Percentiles rank a stretch among this genome's conserved stretches.
Evolutionary conservation across 2,329 filamentous ascomycete species (phyloP).

Genomic region (Alternaria burnsii): DNA sequence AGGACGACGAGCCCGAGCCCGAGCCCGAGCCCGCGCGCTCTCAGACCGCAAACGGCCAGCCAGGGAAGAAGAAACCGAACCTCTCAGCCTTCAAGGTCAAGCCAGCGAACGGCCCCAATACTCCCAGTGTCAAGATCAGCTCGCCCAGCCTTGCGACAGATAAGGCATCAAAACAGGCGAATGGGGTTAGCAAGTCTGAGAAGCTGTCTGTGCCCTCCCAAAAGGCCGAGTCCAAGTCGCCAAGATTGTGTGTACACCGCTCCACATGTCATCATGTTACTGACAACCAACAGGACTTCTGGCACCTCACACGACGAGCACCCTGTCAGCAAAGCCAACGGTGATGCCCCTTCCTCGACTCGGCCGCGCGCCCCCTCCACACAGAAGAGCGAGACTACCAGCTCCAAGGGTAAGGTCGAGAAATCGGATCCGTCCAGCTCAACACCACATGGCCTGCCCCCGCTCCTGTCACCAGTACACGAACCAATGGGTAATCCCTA

Average conservation of each 20-base stretch:
- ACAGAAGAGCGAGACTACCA: conserved; percentile 52
- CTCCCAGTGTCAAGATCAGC: conserved; percentile 42
- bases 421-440: conserved; percentile 39
- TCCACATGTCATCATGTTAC: background rate
- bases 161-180: conserved; percentile 33
- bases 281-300: conserved; percentile 32
- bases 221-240: conserved; percentile 26
- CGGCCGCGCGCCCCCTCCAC: conserved; percentile 24
- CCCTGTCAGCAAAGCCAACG: conserved; percentile 26
- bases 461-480: conserved; percentile 50
- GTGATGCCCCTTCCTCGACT: conserved; percentile 17
- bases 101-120: conserved; percentile 49
- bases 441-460: conserved; percentile 51
- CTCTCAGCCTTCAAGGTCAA: conserved; percentile 69
- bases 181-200: conserved; percentile 36
- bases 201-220: conserved; percentile 23
- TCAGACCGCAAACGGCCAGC: conserved; percentile 44
- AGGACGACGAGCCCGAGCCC: conserved; percentile 61
- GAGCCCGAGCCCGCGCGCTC: conserved; percentile 52
- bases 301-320: conserved; percentile 26
- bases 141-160: conserved; percentile 38
- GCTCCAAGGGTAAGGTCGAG: conserved; percentile 43
- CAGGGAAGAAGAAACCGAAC: conserved; percentile 68
- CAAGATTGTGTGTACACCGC: conserved; percentile 29
- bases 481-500: conserved; percentile 53